Evolutionary conservation across 2,329 filamentous ascomycete species (phyloP).

Genomic region (Kalmusia sp.): DNA sequence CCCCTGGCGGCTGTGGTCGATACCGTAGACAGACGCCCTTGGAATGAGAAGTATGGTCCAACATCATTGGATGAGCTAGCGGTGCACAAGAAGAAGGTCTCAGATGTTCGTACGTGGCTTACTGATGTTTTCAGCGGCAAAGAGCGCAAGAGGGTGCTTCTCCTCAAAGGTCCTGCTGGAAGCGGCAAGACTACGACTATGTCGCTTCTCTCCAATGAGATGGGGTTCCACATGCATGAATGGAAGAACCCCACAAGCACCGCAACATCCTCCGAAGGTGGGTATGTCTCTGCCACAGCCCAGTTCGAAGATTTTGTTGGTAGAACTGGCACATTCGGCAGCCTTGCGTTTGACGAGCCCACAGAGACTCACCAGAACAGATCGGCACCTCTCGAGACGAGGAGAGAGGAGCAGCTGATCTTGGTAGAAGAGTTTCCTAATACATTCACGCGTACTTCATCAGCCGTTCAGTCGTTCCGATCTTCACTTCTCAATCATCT

Average conservation of each 20-base stretch:
- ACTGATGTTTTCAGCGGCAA: conserved; percentile 72
- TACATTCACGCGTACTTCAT: conserved; percentile 54
- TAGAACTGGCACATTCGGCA: conserved; percentile 79
- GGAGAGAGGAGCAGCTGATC: conserved; percentile 49
- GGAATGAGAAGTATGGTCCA: conserved; percentile 87
- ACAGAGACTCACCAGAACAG: conserved; percentile 18
- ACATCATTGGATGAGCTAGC: conserved; percentile 80
- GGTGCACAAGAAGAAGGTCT: conserved; percentile 93
- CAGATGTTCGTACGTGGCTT: conserved; percentile 85
- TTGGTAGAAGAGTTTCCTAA: conserved; percentile 60
- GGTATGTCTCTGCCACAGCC: conserved; percentile 71
- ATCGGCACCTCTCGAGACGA: conserved; percentile 16
- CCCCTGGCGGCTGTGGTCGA: conserved; percentile 28
- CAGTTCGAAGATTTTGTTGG: conserved; percentile 94
- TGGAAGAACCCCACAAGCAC: conserved; percentile 84
- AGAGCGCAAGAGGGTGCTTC: conserved; percentile 71
- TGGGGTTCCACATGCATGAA: conserved; percentile 80
- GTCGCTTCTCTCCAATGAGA: conserved; percentile 75
- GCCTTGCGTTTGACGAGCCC: conserved; percentile 61
- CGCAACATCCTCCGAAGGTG: conserved; percentile 63
- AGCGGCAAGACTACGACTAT: conserved; percentile 93
- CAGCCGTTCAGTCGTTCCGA: conserved; percentile 64
- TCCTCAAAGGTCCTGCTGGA: conserved; percentile 90
- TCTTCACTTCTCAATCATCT: conserved; percentile 78
- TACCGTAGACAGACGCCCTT: conserved; percentile 71